Conservation (phyloP, 2,329 filamentous ascomycete genomes). For the Cladosporium sp. region DNA sequence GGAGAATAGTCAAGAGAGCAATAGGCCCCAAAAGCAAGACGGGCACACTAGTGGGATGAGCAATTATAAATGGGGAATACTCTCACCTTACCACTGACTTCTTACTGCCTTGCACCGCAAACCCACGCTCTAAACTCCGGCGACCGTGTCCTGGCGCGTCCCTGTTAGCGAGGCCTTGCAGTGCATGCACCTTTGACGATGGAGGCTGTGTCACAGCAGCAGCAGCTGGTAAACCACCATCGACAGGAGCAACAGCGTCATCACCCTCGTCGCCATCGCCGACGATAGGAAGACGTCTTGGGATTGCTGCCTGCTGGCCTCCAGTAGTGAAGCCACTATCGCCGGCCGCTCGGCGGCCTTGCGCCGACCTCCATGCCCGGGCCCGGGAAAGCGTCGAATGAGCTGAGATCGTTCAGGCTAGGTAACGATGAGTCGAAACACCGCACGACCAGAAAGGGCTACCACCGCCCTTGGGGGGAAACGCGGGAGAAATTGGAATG, state of each 20-base stretch:
- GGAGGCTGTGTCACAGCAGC: conserved; percentile 9
- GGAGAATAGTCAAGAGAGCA: neutral
- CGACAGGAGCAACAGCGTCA: neutral
- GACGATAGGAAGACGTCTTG: neutral
- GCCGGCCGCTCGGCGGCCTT: conserved; percentile 7
- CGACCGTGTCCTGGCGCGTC: conserved; percentile 8
- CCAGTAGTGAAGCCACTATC: neutral
- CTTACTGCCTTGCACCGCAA: conserved; percentile 1
- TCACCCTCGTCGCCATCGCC: conserved; percentile 5
- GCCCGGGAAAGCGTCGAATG: neutral
- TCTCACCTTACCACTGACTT: neutral
- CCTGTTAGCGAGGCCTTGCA: conserved; percentile 2
- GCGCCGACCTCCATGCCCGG: conserved; percentile 3
- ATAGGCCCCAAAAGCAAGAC: neutral
- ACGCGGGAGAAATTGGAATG: neutral
- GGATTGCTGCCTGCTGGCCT: conserved; percentile 5
- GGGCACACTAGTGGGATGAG: neutral
- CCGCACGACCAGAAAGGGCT: too few species aligned
- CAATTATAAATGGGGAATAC: conserved; percentile 8
- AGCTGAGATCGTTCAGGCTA: neutral
- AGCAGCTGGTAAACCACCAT: neutral
- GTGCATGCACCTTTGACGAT: conserved; percentile 7
- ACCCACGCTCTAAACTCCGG: conserved; percentile 6
- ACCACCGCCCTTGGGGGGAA: too few species aligned
- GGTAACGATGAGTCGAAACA: conserved; percentile 7